phyloP scores from a whole-genome alignment of 2,329 filamentous ascomycete genomes.

The Colletotrichum sp. region DNA sequence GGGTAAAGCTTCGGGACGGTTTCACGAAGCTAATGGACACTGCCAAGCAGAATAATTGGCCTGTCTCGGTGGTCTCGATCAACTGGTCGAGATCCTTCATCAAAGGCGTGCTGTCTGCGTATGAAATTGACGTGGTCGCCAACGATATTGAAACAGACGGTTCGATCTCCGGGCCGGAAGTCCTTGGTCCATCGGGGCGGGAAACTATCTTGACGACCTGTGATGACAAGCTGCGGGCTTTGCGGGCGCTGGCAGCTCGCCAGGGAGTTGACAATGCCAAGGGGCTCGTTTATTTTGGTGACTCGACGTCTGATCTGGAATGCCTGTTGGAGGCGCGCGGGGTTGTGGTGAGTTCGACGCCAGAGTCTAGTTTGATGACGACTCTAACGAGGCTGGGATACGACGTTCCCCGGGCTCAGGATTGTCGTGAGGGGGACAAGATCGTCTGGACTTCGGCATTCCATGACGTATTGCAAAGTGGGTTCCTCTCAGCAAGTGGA shows the following conservation, averaged over 20 bases:
- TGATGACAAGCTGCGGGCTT: conserved; percentile 49
- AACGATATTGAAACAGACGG: conserved; percentile 48
- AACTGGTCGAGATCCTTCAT: conserved; percentile 58
- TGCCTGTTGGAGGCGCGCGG: conserved; percentile 53
- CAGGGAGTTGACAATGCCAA: conserved; percentile 20
- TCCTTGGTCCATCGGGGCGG: conserved; percentile 29
- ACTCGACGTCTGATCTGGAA: conserved; percentile 62
- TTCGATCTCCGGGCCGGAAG: conserved; percentile 44
- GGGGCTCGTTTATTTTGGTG: conserved; percentile 59
- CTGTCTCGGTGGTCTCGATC: conserved; percentile 52
- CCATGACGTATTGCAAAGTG: conserved; percentile 25
- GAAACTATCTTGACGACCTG: conserved; percentile 41
- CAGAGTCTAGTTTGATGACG: conserved; percentile 26
- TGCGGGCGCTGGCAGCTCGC: conserved; percentile 33
- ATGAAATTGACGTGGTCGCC: conserved; percentile 42
- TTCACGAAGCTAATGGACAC: conserved; percentile 38
- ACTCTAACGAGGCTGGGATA: conserved; percentile 33
- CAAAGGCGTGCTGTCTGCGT: conserved; percentile 42
- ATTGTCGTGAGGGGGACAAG: conserved; percentile 25
- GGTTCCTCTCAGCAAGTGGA: background rate
- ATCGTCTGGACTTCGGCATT: conserved; percentile 35
- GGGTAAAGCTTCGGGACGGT: conserved; percentile 42
- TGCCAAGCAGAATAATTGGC: conserved; percentile 36
- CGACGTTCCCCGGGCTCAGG: conserved; percentile 31
- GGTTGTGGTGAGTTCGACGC: conserved; percentile 47